These are phyloP conservation scores for Elsinoe arachidis DNA, from an alignment of 2,329 filamentous ascomycete species.

Conservation along the genomic window DNA sequence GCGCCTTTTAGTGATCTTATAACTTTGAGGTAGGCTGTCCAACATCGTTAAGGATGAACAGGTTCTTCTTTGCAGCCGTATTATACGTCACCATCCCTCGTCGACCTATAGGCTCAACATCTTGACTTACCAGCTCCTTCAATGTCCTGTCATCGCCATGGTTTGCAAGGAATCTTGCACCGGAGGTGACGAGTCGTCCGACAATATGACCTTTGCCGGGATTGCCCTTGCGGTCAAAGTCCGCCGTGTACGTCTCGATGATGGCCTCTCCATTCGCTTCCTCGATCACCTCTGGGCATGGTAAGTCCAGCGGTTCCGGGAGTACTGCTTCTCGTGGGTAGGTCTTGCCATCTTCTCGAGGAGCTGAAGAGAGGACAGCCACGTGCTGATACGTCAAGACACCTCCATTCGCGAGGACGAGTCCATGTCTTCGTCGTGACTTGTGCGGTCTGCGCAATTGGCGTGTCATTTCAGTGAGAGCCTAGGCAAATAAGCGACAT, in stretches of 20 bases:
- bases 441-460: constrained; percentile 34
- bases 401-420: constrained; percentile 59
- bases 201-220: constrained; percentile 44
- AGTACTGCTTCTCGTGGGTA: constrained; percentile 45
- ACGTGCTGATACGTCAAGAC: constrained; percentile 58
- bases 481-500: no score
- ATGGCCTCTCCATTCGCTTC: constrained; percentile 42
- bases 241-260: constrained; percentile 55
- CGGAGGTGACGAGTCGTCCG: constrained; percentile 40
- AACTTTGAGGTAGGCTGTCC: background rate
- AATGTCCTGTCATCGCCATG: constrained; percentile 45
- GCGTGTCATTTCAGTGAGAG: constrained; percentile 48
- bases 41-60: constrained; percentile 25
- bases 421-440: constrained; percentile 36
- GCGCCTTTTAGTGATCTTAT: background rate
- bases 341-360: constrained; percentile 29
- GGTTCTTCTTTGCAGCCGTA: constrained; percentile 28
- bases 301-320: constrained; percentile 33
- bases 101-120: constrained; percentile 42
- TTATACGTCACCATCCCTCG: constrained; percentile 36
- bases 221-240: constrained; percentile 44
- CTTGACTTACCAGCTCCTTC: constrained; percentile 34
- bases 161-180: constrained; percentile 49
- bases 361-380: constrained; percentile 46
- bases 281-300: constrained; percentile 32